These are phyloP conservation scores for Candida ficus DNA, from an alignment of 805 yeast genomes.

Conservation along the genomic window DNA sequence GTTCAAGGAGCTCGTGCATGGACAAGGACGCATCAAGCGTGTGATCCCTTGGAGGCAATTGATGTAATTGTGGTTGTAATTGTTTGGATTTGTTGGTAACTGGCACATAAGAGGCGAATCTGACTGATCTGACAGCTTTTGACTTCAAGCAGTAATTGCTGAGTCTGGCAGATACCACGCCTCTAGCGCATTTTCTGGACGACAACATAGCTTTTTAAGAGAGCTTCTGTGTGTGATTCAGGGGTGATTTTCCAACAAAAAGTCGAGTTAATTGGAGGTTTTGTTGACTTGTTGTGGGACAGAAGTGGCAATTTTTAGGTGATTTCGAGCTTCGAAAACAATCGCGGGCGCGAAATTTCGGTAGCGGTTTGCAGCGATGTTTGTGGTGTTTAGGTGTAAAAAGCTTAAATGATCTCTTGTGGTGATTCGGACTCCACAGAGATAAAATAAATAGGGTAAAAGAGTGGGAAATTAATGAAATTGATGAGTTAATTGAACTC, in stretches of 20 bases:
- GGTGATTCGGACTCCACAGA: too few species aligned
- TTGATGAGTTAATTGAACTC: too few species aligned
- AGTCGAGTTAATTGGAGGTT: neutral
- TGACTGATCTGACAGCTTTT: neutral
- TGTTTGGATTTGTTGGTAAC: neutral
- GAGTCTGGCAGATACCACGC: constrained; percentile 1
- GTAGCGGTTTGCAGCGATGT: neutral
- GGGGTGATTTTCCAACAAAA: too few species aligned
- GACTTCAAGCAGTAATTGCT: neutral
- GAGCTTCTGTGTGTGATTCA: neutral
- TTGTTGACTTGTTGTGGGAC: neutral
- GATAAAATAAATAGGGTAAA: too few species aligned
- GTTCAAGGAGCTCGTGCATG: constrained; percentile 18
- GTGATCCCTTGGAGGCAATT: neutral
- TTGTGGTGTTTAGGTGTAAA: neutral
- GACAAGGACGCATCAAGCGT: constrained; percentile 10
- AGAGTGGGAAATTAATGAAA: too few species aligned
- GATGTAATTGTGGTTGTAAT: neutral
- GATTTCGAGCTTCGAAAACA: neutral
- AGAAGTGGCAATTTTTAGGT: constrained; percentile 5
- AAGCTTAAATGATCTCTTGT: too few species aligned
- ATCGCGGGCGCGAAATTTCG: neutral
- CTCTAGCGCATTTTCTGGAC: constrained; percentile 6
- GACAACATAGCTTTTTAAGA: constrained; percentile 4
- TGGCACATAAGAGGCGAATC: constrained; percentile 10